Percentiles rank a stretch among this genome's conserved stretches.
Conservation (phyloP, 1,284 basidiomycete species). For the Malassezia sp. region DNA sequence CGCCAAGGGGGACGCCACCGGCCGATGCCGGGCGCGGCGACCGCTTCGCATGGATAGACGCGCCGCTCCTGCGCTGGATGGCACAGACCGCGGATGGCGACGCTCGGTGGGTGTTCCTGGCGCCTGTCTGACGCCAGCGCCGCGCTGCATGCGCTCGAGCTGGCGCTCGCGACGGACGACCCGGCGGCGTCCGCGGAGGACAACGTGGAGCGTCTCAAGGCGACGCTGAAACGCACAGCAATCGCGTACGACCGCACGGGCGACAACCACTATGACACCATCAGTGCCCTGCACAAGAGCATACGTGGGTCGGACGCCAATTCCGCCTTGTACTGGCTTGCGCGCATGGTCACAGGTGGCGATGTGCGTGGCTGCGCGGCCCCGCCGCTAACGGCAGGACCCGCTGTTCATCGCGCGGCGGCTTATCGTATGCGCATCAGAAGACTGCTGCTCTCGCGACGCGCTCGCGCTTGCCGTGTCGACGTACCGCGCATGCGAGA, state of each 20-base stretch:
- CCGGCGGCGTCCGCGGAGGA: slow-evolving; percentile 2
- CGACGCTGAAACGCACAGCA: slow-evolving; percentile 25
- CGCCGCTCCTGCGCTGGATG: slow-evolving; percentile 31
- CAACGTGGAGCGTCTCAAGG: slow-evolving; percentile 22
- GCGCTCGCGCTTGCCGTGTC: slow-evolving; percentile 38
- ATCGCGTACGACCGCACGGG: slow-evolving; percentile 40
- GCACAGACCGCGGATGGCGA: slow-evolving; percentile 39
- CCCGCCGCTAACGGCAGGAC: too few relatives aligned
- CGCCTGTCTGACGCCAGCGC: slow-evolving; percentile 5
- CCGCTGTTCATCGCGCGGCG: slow-evolving; percentile 70
- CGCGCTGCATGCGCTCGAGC: slow-evolving; percentile 32
- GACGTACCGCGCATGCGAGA: slow-evolving; percentile 47
- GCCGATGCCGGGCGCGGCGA: too few relatives aligned
- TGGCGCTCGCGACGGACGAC: slow-evolving; percentile 31
- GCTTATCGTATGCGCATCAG: slow-evolving; percentile 70
- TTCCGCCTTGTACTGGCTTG: slow-evolving; percentile 72
- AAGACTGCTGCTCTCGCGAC: slow-evolving; percentile 73
- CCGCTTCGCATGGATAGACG: slow-evolving; percentile 42
- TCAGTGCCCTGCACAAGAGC: slow-evolving; percentile 73
- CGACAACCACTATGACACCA: slow-evolving; percentile 62
- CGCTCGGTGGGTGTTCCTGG: slow-evolving; percentile 23
- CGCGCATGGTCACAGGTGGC: slow-evolving; percentile 51
- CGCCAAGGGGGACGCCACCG: too few relatives aligned
- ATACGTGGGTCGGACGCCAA: slow-evolving; percentile 67
- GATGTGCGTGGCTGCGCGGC: too few relatives aligned